Evolutionary conservation across 768 basidiomycete species (phyloP), one percentile per base, ranked within the genome.

Genomic region (Punctularia strigosozonata): DNA sequence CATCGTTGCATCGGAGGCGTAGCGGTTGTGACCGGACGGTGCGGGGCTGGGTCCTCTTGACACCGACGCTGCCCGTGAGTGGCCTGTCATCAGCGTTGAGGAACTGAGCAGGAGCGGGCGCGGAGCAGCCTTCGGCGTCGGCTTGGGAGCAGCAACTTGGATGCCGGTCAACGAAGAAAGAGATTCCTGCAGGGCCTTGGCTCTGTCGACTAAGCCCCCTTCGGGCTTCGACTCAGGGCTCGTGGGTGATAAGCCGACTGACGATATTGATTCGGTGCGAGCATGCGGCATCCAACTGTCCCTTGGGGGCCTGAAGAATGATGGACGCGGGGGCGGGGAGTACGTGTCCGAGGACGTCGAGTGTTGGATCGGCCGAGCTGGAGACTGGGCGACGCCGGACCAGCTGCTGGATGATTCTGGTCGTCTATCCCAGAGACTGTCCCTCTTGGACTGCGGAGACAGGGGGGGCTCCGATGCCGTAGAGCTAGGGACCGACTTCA

Each of bases 31-130:
- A 46, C 44, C 45, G 47, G 50, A 48, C 19, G 42, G 40, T 8
- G 43, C 36, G 31, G 46, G 43, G 3, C 50, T 33, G 5, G 42
- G 25, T 17, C 45, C 37, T 14, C 50, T 43, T 10, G 43, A 22
- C 20, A 48, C 30, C 25, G 46, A 46, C 6, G 53, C 50, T 1
- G 51, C 46, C 10, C 50, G 53, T 3, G 50, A 41, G 2, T 47
- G 43, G 8, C 44, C 45, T 0, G 50, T 51, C 10, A 56, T 49
- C 21, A 58, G 38, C 5, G 54, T 45, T 2, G 47, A 15, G 18
- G 80, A 71, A 50, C 57, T 75, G 26, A 88, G 63, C 33, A 85
- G 58, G 25, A 88, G 61, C 1, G 85, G 84, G 6, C 69, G 66
- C 0, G 85, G 84, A 1, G 62, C 79, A 35, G 63, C 57, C 60